Base-by-base conservation (phyloP, 352 stramenopile genomes). In the Phytophthora citrophthora region DNA sequence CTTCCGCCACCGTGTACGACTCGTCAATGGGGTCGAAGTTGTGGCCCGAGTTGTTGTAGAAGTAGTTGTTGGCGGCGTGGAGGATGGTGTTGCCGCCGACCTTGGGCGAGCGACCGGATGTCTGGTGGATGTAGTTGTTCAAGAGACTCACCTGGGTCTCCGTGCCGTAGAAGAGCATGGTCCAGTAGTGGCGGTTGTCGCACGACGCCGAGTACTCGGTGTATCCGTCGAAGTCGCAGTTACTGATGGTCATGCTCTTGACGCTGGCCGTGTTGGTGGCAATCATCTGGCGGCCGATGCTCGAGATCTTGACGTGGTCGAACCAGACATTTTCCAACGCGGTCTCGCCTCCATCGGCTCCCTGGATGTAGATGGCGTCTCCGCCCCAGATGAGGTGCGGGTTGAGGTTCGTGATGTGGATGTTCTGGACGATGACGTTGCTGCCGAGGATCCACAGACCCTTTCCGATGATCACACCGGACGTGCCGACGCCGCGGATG, bases 141-240 rank as follows among this genome's bases (percentile, higher is more conserved):
- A 65, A 48, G 29, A 65, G 63, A 34, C 62, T 82, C 40, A 85
- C 47, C 23, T 63, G 29, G 23, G 71, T 79, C 57, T 72, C 41
- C 32, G 67, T 71, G 18, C 74, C 74, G 59, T 77, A 71, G 48
- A 79, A 69, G 46, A 81, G 61, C 60, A 77, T 72, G 24, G 59
- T 78, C 76, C 76, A 84, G 66, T 84, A 84, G 62, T 84, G 76
- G 51, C 34, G 34, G 34, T 41, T 41, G 13, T 41, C 34, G 34
- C 34, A 41, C 12, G 34, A 41, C 12, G 34, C 34, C 34, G 34
- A 41, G 34, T 41, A 41, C 34, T 41, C 13, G 7, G 34, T 41
- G 34, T 41, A 41, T 12, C 34, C 13, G 34, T 41, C 34, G 34
- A 41, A 41, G 34, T 41, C 34, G 34, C 34, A 41, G 34, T 41